These are phyloP conservation scores for Aspergillus quadricinctus DNA, from an alignment of 2,329 filamentous ascomycete genomes.

Conservation along the genomic window DNA sequence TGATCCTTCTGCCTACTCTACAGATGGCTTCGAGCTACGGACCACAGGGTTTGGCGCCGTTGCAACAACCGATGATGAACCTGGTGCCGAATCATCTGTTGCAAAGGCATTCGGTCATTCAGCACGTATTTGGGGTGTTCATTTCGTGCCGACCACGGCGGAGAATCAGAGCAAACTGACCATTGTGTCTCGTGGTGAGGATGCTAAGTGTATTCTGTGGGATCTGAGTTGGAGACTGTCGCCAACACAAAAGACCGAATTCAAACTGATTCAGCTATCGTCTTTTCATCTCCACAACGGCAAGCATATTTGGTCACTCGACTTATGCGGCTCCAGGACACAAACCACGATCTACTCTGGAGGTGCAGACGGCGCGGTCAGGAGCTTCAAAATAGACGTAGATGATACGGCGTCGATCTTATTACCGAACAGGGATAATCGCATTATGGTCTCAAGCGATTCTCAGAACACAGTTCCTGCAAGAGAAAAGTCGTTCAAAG, in stretches of 20 bases:
- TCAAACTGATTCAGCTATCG: slow-evolving; percentile 40
- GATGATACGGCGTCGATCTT: slow-evolving; percentile 7
- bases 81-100: slow-evolving; percentile 48
- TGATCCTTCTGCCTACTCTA: slow-evolving; percentile 33
- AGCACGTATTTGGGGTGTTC: slow-evolving; percentile 85
- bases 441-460: slow-evolving; percentile 7
- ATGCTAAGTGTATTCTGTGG: slow-evolving; percentile 74
- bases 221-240: slow-evolving; percentile 42
- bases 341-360: slow-evolving; percentile 61
- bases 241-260: slow-evolving; percentile 10
- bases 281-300: slow-evolving; percentile 67
- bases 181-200: slow-evolving; percentile 79
- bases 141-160: slow-evolving; percentile 51
- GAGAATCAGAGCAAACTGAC: slow-evolving; percentile 34
- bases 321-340: slow-evolving; percentile 30
- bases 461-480: slow-evolving; percentile 8
- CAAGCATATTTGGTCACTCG: slow-evolving; percentile 86
- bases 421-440: slow-evolving; percentile 13
- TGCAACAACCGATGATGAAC: slow-evolving; percentile 22
- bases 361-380: slow-evolving; percentile 72
- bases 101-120: slow-evolving; percentile 78
- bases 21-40: slow-evolving; percentile 36
- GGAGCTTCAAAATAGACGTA: slow-evolving; percentile 25
- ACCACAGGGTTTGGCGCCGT: slow-evolving; percentile 62
- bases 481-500: slow-evolving; percentile 18